These are phyloP conservation scores for Apostasia shenzhenica DNA, from an alignment of 106 monocot genomes.

Conservation along the genomic window DNA sequence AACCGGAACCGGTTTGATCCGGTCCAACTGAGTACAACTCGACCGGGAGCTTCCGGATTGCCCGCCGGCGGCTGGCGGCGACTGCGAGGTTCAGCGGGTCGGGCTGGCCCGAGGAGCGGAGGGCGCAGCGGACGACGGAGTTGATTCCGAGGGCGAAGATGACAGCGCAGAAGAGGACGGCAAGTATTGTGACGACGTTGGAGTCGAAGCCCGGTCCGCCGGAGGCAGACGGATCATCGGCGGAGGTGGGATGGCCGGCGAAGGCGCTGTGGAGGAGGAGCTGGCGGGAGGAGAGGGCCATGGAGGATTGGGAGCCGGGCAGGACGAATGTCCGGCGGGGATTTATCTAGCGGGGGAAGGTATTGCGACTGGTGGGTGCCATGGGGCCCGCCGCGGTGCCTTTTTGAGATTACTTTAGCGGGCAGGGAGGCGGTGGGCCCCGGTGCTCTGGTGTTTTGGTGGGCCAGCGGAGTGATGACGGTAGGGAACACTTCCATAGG, in stretches of 20 bases:
- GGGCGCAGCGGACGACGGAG: conserved; percentile 42
- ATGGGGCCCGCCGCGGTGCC: too few relatives aligned
- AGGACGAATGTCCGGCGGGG: too few relatives aligned
- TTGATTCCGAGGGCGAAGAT: conserved; percentile 47
- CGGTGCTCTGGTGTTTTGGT: too few relatives aligned
- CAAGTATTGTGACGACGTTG: conserved; percentile 55
- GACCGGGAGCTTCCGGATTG: conserved; percentile 34
- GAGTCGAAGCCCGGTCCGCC: conserved; percentile 28
- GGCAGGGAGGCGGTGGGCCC: too few relatives aligned
- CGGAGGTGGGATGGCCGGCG: neutral
- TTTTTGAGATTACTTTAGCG: too few relatives aligned
- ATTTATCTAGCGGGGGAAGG: too few relatives aligned
- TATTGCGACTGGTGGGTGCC: too few relatives aligned
- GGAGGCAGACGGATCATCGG: neutral
- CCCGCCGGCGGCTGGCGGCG: conserved; percentile 26
- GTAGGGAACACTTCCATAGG: too few relatives aligned
- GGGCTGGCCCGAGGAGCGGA: conserved; percentile 12
- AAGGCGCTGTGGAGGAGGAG: neutral
- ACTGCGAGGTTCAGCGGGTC: neutral
- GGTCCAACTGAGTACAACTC: conserved; percentile 16
- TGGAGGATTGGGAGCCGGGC: too few relatives aligned
- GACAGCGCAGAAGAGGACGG: conserved; percentile 42
- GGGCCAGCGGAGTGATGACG: too few relatives aligned
- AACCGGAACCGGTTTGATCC: conserved; percentile 7
- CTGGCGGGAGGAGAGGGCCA: neutral